Conservation (phyloP, 768 basidiomycete species). For the Boletus barrowsii region DNA sequence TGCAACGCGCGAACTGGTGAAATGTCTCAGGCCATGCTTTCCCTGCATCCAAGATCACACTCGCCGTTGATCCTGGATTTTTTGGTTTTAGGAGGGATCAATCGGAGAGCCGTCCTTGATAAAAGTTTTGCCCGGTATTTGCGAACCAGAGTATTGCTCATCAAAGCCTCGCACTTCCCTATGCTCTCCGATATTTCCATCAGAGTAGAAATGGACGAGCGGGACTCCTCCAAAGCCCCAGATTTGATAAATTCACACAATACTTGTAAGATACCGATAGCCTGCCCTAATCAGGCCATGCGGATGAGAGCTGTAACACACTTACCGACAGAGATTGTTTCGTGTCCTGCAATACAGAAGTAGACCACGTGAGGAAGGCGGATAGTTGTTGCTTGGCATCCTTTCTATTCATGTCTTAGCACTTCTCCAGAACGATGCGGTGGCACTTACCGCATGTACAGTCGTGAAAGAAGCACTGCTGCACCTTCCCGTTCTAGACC, state of each 20-base stretch:
- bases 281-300: slow-evolving; percentile 38
- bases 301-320: not conserved
- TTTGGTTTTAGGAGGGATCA: slow-evolving; percentile 50
- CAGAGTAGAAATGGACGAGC: slow-evolving; percentile 41
- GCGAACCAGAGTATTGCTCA: slow-evolving; percentile 62
- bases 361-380: slow-evolving; percentile 51
- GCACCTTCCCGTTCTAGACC: slow-evolving; percentile 87
- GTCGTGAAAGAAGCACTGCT: slow-evolving; percentile 71
- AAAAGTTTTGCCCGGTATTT: slow-evolving; percentile 68
- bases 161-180: slow-evolving; percentile 38
- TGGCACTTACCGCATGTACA: slow-evolving; percentile 69
- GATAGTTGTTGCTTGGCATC: slow-evolving; percentile 51
- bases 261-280: slow-evolving; percentile 65
- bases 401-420: slow-evolving; percentile 41
- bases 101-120: slow-evolving; percentile 58
- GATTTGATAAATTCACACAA: slow-evolving; percentile 69
- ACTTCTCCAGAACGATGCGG: not conserved
- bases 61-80: slow-evolving; percentile 41
- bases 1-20: slow-evolving; percentile 25
- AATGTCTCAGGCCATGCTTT: slow-evolving; percentile 21
- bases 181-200: slow-evolving; percentile 45
- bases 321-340: slow-evolving; percentile 52
- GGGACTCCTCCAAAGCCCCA: slow-evolving; percentile 52
- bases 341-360: slow-evolving; percentile 35
- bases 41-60: slow-evolving; percentile 22